Conservation (phyloP, 2,329 filamentous ascomycete genomes). For the Coniella lustricola region DNA sequence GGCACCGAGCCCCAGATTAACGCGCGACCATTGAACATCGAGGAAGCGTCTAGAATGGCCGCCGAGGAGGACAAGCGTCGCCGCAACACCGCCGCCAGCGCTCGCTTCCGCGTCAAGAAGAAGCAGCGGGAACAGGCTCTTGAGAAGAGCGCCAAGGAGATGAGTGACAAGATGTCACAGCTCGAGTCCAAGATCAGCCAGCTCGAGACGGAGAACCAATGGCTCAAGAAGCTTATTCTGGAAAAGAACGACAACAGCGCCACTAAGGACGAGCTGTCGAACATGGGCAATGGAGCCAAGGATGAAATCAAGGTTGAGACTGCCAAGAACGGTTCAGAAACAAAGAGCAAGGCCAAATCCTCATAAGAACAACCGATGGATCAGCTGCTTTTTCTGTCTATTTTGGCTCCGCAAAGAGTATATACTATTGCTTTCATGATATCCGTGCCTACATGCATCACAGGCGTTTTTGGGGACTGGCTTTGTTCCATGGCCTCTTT, state of each 20-base stretch:
- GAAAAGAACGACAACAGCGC: constrained; percentile 64
- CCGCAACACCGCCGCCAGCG: constrained; percentile 81
- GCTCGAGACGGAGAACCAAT: constrained; percentile 77
- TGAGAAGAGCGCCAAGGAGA: constrained; percentile 74
- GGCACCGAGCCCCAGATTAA: constrained; percentile 32
- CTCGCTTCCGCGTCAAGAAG: constrained; percentile 90
- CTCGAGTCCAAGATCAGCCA: constrained; percentile 69
- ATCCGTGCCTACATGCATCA: constrained; percentile 10
- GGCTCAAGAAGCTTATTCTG: constrained; percentile 72
- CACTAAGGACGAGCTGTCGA: constrained; percentile 42
- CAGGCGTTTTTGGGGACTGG: constrained; percentile 8
- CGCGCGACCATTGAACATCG: constrained; percentile 48
- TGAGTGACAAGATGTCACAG: constrained; percentile 67
- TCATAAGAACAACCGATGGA: constrained; percentile 7
- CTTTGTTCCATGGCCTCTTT: neutral
- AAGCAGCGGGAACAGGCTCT: constrained; percentile 88
- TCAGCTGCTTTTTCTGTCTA: neutral
- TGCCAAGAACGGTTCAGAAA: constrained; percentile 3
- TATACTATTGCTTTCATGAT: constrained; percentile 3
- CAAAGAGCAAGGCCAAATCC: constrained; percentile 9
- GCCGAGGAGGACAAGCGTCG: constrained; percentile 88
- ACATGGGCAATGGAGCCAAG: constrained; percentile 39
- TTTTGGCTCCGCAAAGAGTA: constrained; percentile 3
- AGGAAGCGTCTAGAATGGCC: constrained; percentile 64
- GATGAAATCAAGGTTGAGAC: constrained; percentile 18